phyloP scores from a whole-genome alignment of 257 asterid genomes.

The Marsdenia floribunda region DNA sequence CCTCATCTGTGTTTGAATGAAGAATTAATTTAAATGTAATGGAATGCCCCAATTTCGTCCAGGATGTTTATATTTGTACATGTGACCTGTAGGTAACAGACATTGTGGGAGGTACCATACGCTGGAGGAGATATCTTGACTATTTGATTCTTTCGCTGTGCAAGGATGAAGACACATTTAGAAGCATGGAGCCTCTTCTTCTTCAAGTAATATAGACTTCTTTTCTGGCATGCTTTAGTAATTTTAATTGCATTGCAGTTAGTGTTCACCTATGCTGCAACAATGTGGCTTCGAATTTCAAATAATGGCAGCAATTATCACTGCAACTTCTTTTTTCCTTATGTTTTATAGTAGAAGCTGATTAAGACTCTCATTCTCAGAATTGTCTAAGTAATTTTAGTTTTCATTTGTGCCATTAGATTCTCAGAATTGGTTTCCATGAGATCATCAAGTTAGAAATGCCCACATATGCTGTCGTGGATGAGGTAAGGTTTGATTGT shows the following conservation, averaged over 20 bases:
- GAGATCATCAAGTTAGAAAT: constrained; percentile 86
- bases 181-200: constrained; percentile 89
- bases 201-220: constrained; percentile 46
- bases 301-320: neutral
- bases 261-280: neutral
- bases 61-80: neutral
- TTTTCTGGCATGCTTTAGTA: constrained; percentile 11
- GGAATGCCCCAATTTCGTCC: neutral
- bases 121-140: constrained; percentile 96
- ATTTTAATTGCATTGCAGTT: neutral
- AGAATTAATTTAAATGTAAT: neutral
- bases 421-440: constrained; percentile 86
- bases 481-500: constrained; percentile 52
- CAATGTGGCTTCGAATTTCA: neutral
- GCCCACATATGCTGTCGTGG: constrained; percentile 93
- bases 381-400: neutral
- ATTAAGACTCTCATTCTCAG: neutral
- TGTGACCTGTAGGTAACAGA: constrained; percentile 63
- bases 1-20: neutral
- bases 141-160: constrained; percentile 84
- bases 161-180: constrained; percentile 57
- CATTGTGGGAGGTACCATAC: constrained; percentile 92
- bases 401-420: constrained; percentile 40
- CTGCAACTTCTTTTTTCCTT: neutral
- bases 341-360: neutral